phyloP scores from a whole-genome alignment of 1,284 basidiomycete species.

The Puccinia brachypodii region DNA sequence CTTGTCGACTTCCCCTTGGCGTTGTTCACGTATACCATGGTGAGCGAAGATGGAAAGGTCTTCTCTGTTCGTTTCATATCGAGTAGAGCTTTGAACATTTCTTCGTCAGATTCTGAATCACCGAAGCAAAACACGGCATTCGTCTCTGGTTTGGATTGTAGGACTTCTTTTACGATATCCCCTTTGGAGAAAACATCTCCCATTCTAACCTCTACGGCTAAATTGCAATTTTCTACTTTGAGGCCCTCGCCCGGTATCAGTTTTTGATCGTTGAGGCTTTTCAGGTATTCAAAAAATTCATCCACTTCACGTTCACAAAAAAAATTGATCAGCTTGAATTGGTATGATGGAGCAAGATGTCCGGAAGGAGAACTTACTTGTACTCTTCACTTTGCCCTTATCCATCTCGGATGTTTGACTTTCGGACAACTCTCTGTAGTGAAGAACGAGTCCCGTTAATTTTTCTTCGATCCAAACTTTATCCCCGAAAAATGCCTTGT shows the following conservation, averaged over 20 bases:
- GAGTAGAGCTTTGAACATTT: neutral
- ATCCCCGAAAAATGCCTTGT: neutral
- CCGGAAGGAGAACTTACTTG: neutral
- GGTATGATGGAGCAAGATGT: neutral
- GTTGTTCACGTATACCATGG: slow-evolving; percentile 3
- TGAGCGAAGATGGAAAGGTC: neutral
- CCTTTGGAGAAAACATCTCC: neutral
- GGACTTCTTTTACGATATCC: neutral
- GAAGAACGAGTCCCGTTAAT: slow-evolving; percentile 2
- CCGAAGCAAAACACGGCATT: neutral
- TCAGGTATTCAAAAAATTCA: neutral
- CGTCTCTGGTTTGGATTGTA: neutral
- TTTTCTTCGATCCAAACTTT: slow-evolving; percentile 3
- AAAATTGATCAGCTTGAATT: neutral
- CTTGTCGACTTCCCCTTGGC: neutral
- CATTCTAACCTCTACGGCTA: neutral
- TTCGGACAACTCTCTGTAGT: neutral
- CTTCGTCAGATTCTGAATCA: slow-evolving; percentile 4
- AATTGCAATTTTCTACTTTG: neutral
- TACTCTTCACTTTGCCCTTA: neutral
- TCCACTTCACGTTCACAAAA: neutral
- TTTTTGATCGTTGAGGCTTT: neutral
- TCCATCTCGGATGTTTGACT: neutral
- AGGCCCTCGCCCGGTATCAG: neutral
- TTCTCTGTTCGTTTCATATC: neutral